phyloP scores from a whole-genome alignment of 257 asterid genomes.

The Fraxinus americana region DNA sequence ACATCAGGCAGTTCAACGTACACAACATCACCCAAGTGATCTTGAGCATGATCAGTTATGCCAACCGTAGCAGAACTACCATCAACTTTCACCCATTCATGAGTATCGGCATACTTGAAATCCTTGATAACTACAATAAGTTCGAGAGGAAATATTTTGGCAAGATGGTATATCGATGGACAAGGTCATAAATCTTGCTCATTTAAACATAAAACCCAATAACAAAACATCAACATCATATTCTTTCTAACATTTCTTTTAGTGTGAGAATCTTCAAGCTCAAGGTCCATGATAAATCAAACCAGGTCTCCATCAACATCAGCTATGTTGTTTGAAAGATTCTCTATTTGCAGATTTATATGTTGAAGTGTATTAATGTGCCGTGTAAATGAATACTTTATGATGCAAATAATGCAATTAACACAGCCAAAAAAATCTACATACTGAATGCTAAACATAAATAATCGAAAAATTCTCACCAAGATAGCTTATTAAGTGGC shows the following conservation, averaged over 20 bases:
- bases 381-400: neutral
- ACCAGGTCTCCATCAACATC: neutral
- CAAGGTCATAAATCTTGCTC: neutral
- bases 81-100: slow-evolving; percentile 91
- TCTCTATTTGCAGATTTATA: neutral
- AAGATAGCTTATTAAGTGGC: neutral
- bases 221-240: neutral
- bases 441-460: neutral
- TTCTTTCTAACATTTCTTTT: neutral
- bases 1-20: slow-evolving; percentile 85
- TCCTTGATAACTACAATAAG: slow-evolving; percentile 75
- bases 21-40: slow-evolving; percentile 94
- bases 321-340: neutral
- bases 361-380: neutral
- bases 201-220: neutral
- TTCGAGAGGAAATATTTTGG: slow-evolving; percentile 7
- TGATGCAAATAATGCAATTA: neutral
- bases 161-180: neutral
- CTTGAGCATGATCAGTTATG: slow-evolving; percentile 93
- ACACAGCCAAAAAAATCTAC: neutral
- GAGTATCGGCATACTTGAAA: slow-evolving; percentile 86
- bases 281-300: neutral
- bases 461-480: neutral
- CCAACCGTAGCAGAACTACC: slow-evolving; percentile 82
- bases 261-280: neutral